These are phyloP conservation scores for Alternaria dauci DNA, from an alignment of 2,329 filamentous ascomycete species.

Conservation along the genomic window DNA sequence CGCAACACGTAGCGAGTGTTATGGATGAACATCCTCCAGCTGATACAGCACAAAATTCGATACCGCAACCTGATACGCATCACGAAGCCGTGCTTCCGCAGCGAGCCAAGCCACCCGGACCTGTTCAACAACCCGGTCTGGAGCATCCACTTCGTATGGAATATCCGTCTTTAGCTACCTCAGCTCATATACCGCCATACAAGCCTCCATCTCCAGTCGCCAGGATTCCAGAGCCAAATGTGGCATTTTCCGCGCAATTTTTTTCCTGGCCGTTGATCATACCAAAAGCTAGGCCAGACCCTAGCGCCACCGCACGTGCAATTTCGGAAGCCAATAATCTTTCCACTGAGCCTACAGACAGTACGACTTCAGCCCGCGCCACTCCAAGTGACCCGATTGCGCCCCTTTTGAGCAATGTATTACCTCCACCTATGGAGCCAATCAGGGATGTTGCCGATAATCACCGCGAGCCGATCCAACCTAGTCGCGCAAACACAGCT, in stretches of 20 bases:
- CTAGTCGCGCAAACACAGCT: slow-evolving; percentile 11
- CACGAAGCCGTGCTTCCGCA: neutral
- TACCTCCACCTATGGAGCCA: slow-evolving; percentile 4
- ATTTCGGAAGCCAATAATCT: neutral
- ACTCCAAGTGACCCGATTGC: neutral
- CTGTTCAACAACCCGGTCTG: neutral
- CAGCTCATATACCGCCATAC: neutral
- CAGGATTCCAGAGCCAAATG: neutral
- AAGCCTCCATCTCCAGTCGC: neutral
- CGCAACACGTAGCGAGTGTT: neutral
- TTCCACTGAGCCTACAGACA: neutral
- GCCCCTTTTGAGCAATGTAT: neutral
- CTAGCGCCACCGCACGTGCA: neutral
- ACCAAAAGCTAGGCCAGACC: neutral
- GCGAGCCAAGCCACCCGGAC: neutral
- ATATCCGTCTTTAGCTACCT: neutral
- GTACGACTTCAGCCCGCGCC: neutral
- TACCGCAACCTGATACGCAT: neutral
- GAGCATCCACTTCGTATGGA: neutral
- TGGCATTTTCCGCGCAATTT: neutral
- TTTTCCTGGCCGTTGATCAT: neutral
- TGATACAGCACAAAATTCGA: neutral
- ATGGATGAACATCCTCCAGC: neutral
- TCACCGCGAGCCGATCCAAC: slow-evolving; percentile 19
- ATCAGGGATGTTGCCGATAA: slow-evolving; percentile 17